Base-by-base conservation (phyloP, 2,329 filamentous ascomycete genomes). In the Aureobasidium sp. region DNA sequence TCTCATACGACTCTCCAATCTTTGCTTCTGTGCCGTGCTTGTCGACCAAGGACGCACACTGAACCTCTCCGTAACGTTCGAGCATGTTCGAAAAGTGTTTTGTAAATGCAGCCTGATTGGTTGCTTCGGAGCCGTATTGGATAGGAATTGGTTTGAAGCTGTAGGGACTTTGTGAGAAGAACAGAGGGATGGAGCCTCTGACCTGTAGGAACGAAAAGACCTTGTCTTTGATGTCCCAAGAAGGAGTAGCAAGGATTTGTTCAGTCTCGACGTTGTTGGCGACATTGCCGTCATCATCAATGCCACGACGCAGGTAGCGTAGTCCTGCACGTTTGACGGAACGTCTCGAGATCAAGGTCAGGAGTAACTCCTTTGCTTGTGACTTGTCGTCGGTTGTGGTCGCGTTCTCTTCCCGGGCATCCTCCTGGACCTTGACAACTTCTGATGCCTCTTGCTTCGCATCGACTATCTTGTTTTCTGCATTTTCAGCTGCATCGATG, bases 261-360 rank as follows among this genome's bases (percentile, higher is more conserved):
- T 99, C 94, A 0, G 93, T 96, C 75, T 99, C 94, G 21, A 97
- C 93, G 29, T 81, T 86, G 69, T 99, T 99, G 19, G 94, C 94
- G 4, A 88, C 85, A 67, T 89, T 86, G 0, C 94, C 94, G 61
- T 92, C 84, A 61, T 97, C 91, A 66, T 99, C 91, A 23, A 96
- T 84, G 7, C 94, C 94, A 27, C 94, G 86, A 10, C 94, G 87
- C 3, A 96, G 79, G 73, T 99, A 99, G 58, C 94, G 84, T 29
- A 97, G 76, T 2, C 94, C 94, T 21, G 93, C 91, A 43, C 94
- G 83, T 67, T 93, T 89, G 23, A 87, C 84, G 1, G 91, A 96
- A 31, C 94, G 83, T 57, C 94, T 84, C n/a, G 93, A 97, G 55
- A 99, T 87, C 17, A 99, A 68, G 0, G 93, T 97, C n/a, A 97